phyloP scores from a whole-genome alignment of 1,284 basidiomycete species.

The Boletus mariae region DNA sequence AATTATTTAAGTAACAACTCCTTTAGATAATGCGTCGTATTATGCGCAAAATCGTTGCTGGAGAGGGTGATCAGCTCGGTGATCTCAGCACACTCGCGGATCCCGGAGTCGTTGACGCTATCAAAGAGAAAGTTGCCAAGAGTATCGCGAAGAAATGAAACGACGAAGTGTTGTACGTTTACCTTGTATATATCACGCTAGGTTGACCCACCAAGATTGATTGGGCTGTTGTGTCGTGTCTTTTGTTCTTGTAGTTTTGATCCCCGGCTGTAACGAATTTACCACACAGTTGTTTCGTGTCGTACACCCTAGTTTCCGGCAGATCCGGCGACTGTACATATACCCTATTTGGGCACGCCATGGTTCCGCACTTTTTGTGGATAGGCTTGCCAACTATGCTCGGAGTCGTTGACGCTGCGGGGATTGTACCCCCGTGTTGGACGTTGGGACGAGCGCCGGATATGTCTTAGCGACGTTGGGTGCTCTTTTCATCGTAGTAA shows the following conservation, averaged over 20 bases:
- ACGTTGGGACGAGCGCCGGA: too few species aligned
- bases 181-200: neutral
- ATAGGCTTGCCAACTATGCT: too few species aligned
- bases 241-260: neutral
- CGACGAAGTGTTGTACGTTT: neutral
- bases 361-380: too few species aligned
- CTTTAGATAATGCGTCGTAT: conserved; percentile 86
- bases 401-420: too few species aligned
- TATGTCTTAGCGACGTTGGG: too few species aligned
- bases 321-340: too few species aligned
- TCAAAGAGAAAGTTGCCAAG: conserved; percentile 71
- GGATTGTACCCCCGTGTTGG: too few species aligned
- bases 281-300: too few species aligned
- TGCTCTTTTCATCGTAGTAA: too few species aligned
- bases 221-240: neutral
- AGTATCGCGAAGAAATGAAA: conserved; percentile 18
- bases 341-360: too few species aligned
- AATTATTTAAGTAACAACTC: neutral
- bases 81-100: conserved; percentile 92
- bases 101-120: conserved; percentile 75
- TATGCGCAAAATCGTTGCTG: conserved; percentile 92
- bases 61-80: conserved; percentile 90
- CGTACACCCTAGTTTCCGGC: too few species aligned
- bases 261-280: neutral
- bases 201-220: neutral